These are phyloP conservation scores for Penicillium lagena DNA, from an alignment of 495 filamentous ascomycete species.

Conservation along the genomic window DNA sequence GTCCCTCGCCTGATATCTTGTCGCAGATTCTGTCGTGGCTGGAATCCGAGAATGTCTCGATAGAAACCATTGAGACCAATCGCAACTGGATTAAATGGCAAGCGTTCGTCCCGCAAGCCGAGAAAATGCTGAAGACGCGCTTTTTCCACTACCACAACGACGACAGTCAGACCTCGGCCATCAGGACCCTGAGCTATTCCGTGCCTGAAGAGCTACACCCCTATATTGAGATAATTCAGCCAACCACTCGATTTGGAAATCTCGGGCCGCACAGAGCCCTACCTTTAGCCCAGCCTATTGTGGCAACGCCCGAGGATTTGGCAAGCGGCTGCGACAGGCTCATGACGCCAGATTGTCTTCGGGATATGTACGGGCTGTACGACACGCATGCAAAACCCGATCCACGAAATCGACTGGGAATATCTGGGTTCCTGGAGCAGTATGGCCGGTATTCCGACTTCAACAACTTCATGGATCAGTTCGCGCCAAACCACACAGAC, in stretches of 20 bases:
- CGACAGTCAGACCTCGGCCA: conserved; percentile 20
- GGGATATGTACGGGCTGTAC: conserved; percentile 51
- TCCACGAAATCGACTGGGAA: conserved; percentile 47
- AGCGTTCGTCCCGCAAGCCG: conserved; percentile 43
- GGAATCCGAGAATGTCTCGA: conserved; percentile 33
- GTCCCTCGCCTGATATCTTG: conserved; percentile 36
- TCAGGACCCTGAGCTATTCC: conserved; percentile 55
- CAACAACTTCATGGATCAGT: conserved; percentile 41
- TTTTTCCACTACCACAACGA: conserved; percentile 46
- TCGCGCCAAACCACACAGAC: conserved; percentile 41
- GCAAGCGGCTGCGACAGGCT: conserved; percentile 35
- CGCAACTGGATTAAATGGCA: conserved; percentile 54
- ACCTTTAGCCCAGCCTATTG: conserved; percentile 15
- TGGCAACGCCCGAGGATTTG: conserved; percentile 18
- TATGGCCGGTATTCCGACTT: conserved; percentile 57
- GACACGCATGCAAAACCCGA: conserved; percentile 34
- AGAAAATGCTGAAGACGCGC: conserved; percentile 46
- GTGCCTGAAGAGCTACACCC: conserved; percentile 43
- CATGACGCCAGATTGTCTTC: conserved; percentile 54
- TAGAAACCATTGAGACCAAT: conserved; percentile 34
- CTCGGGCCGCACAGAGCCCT: conserved; percentile 15
- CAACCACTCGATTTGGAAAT: conserved; percentile 48
- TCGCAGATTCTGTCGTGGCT: conserved; percentile 45
- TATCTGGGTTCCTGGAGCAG: conserved; percentile 66
- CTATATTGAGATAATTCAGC: conserved; percentile 47